phyloP scores from a whole-genome alignment of 768 basidiomycete genomes.

The Mycena metata region DNA sequence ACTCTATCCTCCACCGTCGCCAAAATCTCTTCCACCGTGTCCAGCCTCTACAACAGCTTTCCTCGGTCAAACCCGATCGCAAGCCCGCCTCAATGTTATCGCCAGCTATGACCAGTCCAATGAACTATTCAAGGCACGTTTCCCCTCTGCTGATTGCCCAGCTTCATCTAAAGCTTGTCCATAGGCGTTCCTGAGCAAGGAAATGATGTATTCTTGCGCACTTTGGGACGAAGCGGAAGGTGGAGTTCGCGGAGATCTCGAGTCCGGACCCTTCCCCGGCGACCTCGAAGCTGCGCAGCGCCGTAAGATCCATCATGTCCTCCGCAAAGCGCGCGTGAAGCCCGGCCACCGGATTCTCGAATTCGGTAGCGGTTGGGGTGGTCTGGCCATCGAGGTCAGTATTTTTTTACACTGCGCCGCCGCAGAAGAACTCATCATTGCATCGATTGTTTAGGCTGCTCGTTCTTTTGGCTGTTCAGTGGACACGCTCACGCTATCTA shows the following conservation, averaged over 20 bases:
- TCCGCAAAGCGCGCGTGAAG: conserved; percentile 80
- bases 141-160: conserved; percentile 13
- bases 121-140: conserved; percentile 79
- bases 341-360: conserved; percentile 88
- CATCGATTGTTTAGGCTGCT: conserved; percentile 64
- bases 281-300: conserved; percentile 87
- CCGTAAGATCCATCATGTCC: conserved; percentile 87
- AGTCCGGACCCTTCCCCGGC: conserved; percentile 65
- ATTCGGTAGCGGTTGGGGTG: conserved; percentile 96
- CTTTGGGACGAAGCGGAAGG: conserved; percentile 87
- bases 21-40: conserved; percentile 68
- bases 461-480: conserved; percentile 83
- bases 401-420: conserved; percentile 3
- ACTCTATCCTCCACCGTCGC: conserved; percentile 70
- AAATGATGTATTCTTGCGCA: conserved; percentile 97
- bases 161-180: conserved; percentile 26
- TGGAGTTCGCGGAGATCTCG: conserved; percentile 81
- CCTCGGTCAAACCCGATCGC: conserved; percentile 78
- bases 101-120: conserved; percentile 96
- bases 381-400: conserved; percentile 85
- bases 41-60: conserved; percentile 78
- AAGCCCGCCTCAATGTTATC: conserved; percentile 83
- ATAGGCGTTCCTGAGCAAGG: conserved; percentile 83
- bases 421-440: conserved; percentile 12
- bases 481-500: conserved; percentile 89